Percentiles rank a stretch among this genome's conserved stretches.
These are phyloP conservation scores for Ophiostoma tasmaniense DNA, from an alignment of 2,329 filamentous ascomycete genomes.

Conservation along the genomic window DNA sequence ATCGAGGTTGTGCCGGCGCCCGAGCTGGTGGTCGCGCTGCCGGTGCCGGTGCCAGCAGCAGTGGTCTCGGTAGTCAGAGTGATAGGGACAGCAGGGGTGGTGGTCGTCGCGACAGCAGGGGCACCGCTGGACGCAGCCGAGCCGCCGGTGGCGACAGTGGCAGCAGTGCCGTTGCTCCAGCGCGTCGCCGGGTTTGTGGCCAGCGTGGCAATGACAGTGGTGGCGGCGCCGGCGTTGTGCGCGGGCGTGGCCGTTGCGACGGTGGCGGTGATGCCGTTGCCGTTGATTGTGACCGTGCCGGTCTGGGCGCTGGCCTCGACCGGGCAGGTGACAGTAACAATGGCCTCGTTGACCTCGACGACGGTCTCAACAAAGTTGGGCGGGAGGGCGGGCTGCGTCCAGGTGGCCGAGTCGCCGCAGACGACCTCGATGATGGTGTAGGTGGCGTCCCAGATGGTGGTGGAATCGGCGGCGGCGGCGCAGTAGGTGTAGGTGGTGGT, in stretches of 20 bases:
- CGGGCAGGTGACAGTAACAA: slow-evolving; percentile 19
- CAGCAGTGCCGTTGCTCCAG: neutral
- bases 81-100: neutral
- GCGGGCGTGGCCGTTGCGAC: slow-evolving; percentile 9
- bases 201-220: neutral
- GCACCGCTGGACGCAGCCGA: neutral
- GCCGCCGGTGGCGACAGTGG: neutral
- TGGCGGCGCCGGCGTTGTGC: neutral
- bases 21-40: neutral
- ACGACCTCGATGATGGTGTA: slow-evolving; percentile 35
- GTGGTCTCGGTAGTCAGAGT: slow-evolving; percentile 15
- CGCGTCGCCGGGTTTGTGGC: neutral
- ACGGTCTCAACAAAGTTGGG: slow-evolving; percentile 22
- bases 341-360: slow-evolving; percentile 16
- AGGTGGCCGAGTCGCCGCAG: slow-evolving; percentile 34
- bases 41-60: neutral
- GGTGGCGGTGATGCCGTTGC: slow-evolving; percentile 21
- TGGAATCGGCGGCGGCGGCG: slow-evolving; percentile 31
- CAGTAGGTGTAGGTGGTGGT: slow-evolving; percentile 33
- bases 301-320: slow-evolving; percentile 11
- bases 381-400: slow-evolving; percentile 29
- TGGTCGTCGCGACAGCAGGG: neutral
- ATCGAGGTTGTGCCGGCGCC: neutral
- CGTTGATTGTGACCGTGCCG: slow-evolving; percentile 12
- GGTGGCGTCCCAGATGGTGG: slow-evolving; percentile 32